A percentile compares a stretch with the other conserved stretches of the same genome.
phyloP scores from a whole-genome alignment of 805 yeast species.

The Scheffersomyces stipitis region DNA sequence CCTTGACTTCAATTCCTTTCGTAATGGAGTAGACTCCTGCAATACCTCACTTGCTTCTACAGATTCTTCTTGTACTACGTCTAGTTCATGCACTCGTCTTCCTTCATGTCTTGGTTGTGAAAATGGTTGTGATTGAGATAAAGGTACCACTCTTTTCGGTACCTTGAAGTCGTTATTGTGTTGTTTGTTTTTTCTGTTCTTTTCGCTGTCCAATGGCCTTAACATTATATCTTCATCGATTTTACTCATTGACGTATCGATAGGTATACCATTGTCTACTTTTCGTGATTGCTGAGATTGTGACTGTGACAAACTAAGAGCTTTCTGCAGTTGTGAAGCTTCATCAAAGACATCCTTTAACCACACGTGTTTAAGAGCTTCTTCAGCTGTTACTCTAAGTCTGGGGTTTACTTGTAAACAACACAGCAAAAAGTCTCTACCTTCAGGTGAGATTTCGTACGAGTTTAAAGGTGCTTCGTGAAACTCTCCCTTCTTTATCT shows the following conservation, averaged over 20 bases:
- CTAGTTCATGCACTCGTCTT: neutral
- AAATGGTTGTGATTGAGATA: slow-evolving; percentile 39
- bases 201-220: slow-evolving; percentile 38
- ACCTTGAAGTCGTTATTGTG: slow-evolving; percentile 38
- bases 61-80: neutral
- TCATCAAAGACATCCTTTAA: slow-evolving; percentile 38
- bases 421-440: slow-evolving; percentile 67
- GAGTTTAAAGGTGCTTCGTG: slow-evolving; percentile 73
- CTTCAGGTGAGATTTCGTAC: slow-evolving; percentile 64
- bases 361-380: slow-evolving; percentile 85
- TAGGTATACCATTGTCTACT: slow-evolving; percentile 38
- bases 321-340: slow-evolving; percentile 29
- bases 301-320: slow-evolving; percentile 66
- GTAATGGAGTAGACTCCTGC: neutral
- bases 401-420: slow-evolving; percentile 77
- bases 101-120: slow-evolving; percentile 6
- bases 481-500: slow-evolving; percentile 75
- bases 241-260: slow-evolving; percentile 36
- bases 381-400: slow-evolving; percentile 67
- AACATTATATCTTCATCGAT: slow-evolving; percentile 45
- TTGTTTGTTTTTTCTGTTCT: slow-evolving; percentile 17
- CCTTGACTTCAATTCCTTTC: neutral
- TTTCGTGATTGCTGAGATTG: slow-evolving; percentile 62
- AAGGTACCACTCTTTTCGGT: slow-evolving; percentile 43
- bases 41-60: neutral